A percentile compares a stretch with the other conserved stretches of the same genome.
Evolutionary conservation across 164 flowering plant species (phyloP).

Genomic region (Vitis labrusca): DNA sequence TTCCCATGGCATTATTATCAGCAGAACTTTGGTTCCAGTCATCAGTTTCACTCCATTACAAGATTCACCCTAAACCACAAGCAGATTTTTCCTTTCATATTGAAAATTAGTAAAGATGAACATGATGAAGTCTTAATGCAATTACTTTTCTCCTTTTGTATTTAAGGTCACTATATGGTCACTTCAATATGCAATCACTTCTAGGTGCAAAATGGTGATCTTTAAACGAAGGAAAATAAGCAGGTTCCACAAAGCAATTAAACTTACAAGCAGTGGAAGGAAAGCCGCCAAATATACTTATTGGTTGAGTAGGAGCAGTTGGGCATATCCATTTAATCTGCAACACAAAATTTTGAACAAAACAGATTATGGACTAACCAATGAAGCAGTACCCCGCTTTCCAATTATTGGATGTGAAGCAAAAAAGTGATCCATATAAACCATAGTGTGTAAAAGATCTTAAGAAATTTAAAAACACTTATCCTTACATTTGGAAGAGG

Average conservation of each 20-base stretch:
- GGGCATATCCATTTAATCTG: constrained; percentile 88
- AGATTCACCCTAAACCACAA: no score
- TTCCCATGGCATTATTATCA: not conserved
- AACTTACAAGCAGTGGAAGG: constrained; percentile 77
- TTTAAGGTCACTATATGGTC: no score
- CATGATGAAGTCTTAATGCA: no score
- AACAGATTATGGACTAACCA: not conserved
- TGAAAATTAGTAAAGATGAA: no score
- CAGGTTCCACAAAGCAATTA: not conserved
- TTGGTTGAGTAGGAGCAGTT: constrained; percentile 66
- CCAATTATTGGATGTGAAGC: not conserved
- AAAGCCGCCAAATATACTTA: constrained; percentile 67
- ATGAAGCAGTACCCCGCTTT: not conserved
- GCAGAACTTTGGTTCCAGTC: not conserved
- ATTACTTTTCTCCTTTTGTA: no score
- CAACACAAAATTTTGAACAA: constrained; percentile 8
- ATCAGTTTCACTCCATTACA: no score
- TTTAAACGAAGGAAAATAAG: not conserved
- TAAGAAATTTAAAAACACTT: not conserved
- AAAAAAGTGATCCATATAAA: not conserved
- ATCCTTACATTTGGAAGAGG: constrained; percentile 48
- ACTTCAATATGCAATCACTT: no score
- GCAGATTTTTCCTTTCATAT: no score
- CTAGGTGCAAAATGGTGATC: no score
- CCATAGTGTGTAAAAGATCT: not conserved